Conservation (phyloP, 305 asterid genomes). For the Fraxinus latifolia region DNA sequence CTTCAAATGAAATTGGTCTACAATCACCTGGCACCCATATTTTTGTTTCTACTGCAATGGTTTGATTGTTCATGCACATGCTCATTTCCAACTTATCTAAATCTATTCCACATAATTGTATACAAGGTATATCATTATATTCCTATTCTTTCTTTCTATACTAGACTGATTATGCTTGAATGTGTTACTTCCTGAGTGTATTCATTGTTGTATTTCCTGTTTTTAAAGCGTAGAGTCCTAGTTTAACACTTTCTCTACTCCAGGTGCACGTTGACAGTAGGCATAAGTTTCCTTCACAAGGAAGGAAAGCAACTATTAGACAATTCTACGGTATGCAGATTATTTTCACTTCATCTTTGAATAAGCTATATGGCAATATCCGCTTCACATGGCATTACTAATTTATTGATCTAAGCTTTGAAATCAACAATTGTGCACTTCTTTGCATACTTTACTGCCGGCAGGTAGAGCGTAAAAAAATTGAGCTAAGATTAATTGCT, state of each 20-base stretch:
- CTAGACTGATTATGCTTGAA: background rate
- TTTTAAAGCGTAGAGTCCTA: background rate
- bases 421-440: background rate
- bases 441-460: background rate
- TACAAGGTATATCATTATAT: conserved; percentile 40
- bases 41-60: conserved; percentile 53
- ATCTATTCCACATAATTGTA: conserved; percentile 45
- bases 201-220: background rate
- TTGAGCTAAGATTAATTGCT: background rate
- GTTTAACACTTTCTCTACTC: background rate
- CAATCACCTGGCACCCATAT: conserved; percentile 49
- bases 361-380: background rate
- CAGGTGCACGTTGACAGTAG: conserved; percentile 45
- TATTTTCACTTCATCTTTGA: background rate
- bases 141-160: background rate
- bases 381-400: background rate
- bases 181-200: background rate
- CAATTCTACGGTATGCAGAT: conserved; percentile 50
- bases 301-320: conserved; percentile 50
- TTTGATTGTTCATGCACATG: conserved; percentile 49
- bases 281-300: conserved; percentile 36
- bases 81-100: conserved; percentile 44
- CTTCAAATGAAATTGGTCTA: conserved; percentile 54
- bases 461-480: background rate
- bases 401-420: background rate